A percentile compares a stretch with the other conserved stretches of the same genome.
These are phyloP conservation scores for Nematodospora valgi DNA, from an alignment of 805 yeast genomes.

Conservation along the genomic window DNA sequence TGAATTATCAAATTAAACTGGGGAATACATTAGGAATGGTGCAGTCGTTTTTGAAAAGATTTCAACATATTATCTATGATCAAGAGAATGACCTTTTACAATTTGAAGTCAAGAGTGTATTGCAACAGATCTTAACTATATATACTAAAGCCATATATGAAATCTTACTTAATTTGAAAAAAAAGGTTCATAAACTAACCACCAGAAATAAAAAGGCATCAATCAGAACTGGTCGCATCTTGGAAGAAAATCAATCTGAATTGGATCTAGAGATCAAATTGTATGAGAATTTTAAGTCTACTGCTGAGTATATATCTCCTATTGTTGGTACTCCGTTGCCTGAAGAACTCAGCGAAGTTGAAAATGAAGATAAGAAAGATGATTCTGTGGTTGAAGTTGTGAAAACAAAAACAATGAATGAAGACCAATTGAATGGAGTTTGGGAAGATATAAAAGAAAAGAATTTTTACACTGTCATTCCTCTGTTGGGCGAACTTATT, in stretches of 20 bases:
- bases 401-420: conserved; percentile 18
- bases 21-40: conserved; percentile 39
- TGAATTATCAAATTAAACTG: conserved; percentile 22
- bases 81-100: conserved; percentile 23
- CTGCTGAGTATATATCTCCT: conserved; percentile 43
- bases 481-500: conserved; percentile 32
- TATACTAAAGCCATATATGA: conserved; percentile 43
- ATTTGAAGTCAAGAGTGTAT: conserved; percentile 19
- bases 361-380: conserved; percentile 2
- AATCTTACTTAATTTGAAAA: conserved; percentile 31
- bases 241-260: conserved; percentile 41
- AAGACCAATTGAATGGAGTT: conserved; percentile 23
- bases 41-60: conserved; percentile 48
- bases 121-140: conserved; percentile 37
- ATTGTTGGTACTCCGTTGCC: conserved; percentile 26
- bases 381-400: conserved; percentile 21
- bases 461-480: conserved; percentile 59
- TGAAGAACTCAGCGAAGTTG: conserved; percentile 4
- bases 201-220: conserved; percentile 50
- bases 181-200: conserved; percentile 30
- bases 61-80: conserved; percentile 25
- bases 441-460: conserved; percentile 72
- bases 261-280: conserved; percentile 27
- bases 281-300: conserved; percentile 43
- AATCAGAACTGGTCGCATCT: conserved; percentile 61